A percentile compares a stretch with the other conserved stretches of the same genome.
Conservation (phyloP, 1,139 yeast species). For the Hyphopichia buzzinii region DNA sequence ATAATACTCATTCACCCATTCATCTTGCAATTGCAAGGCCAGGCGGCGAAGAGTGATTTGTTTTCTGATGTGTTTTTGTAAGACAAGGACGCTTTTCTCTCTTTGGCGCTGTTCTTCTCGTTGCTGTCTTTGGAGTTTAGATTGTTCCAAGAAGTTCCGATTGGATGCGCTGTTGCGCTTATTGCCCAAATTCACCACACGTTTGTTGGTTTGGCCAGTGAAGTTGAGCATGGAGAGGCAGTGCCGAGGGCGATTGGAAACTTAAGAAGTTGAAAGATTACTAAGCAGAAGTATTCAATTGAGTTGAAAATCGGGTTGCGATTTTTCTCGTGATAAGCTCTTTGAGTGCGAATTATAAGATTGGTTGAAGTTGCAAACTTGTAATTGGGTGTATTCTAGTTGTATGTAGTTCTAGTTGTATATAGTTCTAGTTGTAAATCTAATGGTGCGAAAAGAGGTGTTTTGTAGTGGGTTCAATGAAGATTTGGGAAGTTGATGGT, state of each 20-base stretch:
- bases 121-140: slow-evolving; percentile 63
- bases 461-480: too few species aligned
- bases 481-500: too few species aligned
- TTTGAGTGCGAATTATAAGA: too few species aligned
- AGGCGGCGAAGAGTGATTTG: slow-evolving; percentile 24
- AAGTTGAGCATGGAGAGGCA: slow-evolving; percentile 49
- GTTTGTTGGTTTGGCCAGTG: slow-evolving; percentile 59
- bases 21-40: background rate
- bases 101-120: slow-evolving; percentile 57
- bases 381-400: too few species aligned
- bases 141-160: slow-evolving; percentile 45
- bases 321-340: too few species aligned
- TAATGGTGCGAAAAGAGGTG: too few species aligned
- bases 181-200: slow-evolving; percentile 78
- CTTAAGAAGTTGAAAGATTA: too few species aligned
- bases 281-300: too few species aligned
- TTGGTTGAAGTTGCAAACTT: too few species aligned
- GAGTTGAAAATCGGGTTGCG: background rate
- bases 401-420: too few species aligned
- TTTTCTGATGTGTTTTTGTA: slow-evolving; percentile 50
- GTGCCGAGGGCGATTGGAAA: background rate
- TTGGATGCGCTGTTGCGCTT: slow-evolving; percentile 20
- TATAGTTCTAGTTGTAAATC: too few species aligned
- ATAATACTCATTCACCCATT: slow-evolving; percentile 7
- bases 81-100: slow-evolving; percentile 44